Percentiles rank a stretch among this genome's conserved stretches.
phyloP scores from a whole-genome alignment of 2,329 filamentous ascomycete species.

The Aspergillus fumigatus region DNA sequence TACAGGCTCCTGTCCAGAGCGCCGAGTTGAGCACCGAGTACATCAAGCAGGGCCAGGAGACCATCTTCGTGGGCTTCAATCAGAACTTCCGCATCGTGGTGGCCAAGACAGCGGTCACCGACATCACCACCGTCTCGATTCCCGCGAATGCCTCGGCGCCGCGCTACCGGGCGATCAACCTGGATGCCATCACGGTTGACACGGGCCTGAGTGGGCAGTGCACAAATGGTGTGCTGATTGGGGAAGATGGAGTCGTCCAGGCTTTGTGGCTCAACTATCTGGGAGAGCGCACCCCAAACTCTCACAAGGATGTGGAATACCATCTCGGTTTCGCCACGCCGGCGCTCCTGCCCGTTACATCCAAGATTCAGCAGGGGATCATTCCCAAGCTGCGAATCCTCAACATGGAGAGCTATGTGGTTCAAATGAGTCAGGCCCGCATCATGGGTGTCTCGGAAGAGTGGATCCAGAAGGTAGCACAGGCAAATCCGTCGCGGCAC shows the following conservation, averaged over 20 bases:
- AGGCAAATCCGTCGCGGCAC: conserved; percentile 84
- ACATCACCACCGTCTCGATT: conserved; percentile 95
- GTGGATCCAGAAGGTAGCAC: conserved; percentile 87
- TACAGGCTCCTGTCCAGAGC: conserved; percentile 89
- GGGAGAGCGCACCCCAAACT: conserved; percentile 74
- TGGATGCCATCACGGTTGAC: conserved; percentile 95
- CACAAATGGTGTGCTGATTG: conserved; percentile 86
- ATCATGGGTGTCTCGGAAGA: conserved; percentile 96
- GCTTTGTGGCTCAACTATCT: conserved; percentile 96
- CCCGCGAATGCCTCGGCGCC: conserved; percentile 89
- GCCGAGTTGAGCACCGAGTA: conserved; percentile 75
- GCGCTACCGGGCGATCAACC: conserved; percentile 88
- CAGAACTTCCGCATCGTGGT: conserved; percentile 91
- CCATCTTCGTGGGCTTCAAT: conserved; percentile 98
- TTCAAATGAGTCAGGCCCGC: conserved; percentile 93
- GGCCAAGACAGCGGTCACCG: conserved; percentile 88
- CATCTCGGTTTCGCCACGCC: conserved; percentile 89
- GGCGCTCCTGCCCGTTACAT: conserved; percentile 80
- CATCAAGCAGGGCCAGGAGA: conserved; percentile 89
- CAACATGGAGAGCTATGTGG: conserved; percentile 88
- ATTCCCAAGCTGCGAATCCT: conserved; percentile 82
- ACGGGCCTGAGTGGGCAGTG: conserved; percentile 88
- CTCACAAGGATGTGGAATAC: conserved; percentile 89
- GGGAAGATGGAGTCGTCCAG: conserved; percentile 86
- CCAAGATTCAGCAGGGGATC: conserved; percentile 74